These are phyloP conservation scores for Phytopythium litorale DNA, from an alignment of 352 stramenopile species.

Conservation along the genomic window DNA sequence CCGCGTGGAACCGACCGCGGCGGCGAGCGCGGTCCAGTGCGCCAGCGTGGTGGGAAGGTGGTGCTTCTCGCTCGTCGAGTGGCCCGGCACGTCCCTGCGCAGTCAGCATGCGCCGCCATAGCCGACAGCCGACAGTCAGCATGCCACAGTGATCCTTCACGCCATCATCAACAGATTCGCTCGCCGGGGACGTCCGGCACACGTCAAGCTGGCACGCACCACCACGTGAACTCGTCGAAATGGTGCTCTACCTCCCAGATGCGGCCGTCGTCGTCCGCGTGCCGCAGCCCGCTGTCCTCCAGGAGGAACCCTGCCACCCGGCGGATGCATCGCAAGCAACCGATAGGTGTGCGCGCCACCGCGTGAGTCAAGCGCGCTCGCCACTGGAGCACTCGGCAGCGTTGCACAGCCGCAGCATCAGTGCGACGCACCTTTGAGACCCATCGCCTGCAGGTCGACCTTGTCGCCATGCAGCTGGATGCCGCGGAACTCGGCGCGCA, in stretches of 20 bases:
- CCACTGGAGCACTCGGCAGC: background rate
- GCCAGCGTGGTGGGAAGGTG: conserved; percentile 46
- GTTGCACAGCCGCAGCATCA: background rate
- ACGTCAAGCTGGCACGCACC: conserved; percentile 26
- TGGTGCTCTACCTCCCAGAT: conserved; percentile 79
- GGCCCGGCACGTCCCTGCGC: conserved; percentile 51
- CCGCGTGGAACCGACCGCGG: conserved; percentile 39
- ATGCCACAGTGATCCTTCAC: background rate
- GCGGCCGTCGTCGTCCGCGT: conserved; percentile 53
- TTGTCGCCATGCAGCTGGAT: conserved; percentile 58
- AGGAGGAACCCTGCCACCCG: conserved; percentile 45
- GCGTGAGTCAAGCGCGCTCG: background rate
- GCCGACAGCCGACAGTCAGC: background rate
- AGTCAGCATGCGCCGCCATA: conserved; percentile 1
- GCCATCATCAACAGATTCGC: background rate
- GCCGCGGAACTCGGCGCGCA: conserved; percentile 60
- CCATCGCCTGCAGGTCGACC: conserved; percentile 32
- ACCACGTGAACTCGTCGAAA: conserved; percentile 67
- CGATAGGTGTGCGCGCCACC: background rate
- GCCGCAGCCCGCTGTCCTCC: conserved; percentile 53
- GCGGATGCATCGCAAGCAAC: background rate
- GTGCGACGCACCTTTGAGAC: conserved; percentile 41
- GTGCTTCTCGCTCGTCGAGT: conserved; percentile 42
- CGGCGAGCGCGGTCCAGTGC: conserved; percentile 50
- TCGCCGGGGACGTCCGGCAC: background rate